phyloP scores from a whole-genome alignment of 2,329 filamentous ascomycete genomes.

The Graphilbum fragrans region DNA sequence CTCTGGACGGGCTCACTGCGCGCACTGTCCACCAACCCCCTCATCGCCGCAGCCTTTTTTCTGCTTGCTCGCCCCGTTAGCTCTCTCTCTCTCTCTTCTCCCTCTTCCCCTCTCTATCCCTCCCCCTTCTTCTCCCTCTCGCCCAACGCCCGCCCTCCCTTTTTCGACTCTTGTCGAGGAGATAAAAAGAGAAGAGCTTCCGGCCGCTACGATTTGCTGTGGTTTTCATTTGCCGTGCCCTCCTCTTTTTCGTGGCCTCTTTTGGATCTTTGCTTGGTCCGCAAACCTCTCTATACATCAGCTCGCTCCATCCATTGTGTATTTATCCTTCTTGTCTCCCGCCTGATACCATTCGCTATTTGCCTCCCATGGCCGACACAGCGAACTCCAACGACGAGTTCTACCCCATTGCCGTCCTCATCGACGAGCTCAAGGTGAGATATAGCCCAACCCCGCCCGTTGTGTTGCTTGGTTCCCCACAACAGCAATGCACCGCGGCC shows the following conservation, averaged over 20 bases:
- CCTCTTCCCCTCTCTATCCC: not conserved
- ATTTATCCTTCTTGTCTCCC: too few relatives aligned
- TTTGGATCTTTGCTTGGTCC: not conserved
- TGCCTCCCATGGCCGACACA: slow-evolving; percentile 70
- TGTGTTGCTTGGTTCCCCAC: too few relatives aligned
- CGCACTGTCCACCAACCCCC: not conserved
- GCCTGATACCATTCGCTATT: not conserved
- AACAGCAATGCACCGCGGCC: too few relatives aligned
- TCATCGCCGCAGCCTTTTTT: not conserved
- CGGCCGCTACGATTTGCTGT: not conserved
- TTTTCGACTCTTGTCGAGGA: too few relatives aligned
- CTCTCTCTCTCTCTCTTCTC: not conserved
- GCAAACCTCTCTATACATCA: too few relatives aligned
- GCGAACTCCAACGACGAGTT: slow-evolving; percentile 93
- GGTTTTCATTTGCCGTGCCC: not conserved
- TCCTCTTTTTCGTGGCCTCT: not conserved
- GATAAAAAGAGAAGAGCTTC: too few relatives aligned
- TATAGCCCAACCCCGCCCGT: too few relatives aligned
- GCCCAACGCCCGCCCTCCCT: not conserved
- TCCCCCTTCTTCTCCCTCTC: not conserved
- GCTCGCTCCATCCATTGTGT: too few relatives aligned
- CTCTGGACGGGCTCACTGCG: too few relatives aligned
- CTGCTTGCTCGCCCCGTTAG: not conserved
- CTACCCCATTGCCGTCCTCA: slow-evolving; percentile 98
- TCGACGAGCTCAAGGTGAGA: slow-evolving; percentile 92